A percentile compares a stretch with the other conserved stretches of the same genome.
Evolutionary conservation across 2,329 filamentous ascomycete species (phyloP).

Genomic region (Helminthosporium solani): DNA sequence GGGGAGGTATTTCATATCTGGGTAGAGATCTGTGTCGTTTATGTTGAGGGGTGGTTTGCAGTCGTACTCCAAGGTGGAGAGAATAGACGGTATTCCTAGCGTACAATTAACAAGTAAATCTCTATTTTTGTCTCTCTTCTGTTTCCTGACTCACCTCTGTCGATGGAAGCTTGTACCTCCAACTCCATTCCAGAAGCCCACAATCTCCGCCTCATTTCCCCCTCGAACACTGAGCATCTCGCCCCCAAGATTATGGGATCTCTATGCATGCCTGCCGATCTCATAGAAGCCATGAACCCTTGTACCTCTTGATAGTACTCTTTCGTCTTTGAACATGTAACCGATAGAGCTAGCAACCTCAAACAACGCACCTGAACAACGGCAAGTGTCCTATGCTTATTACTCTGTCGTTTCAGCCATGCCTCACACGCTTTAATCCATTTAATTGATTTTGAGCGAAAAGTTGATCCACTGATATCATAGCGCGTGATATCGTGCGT

Average conservation of each 20-base stretch:
- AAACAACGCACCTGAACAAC: slow-evolving; percentile 53
- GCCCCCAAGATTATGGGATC: slow-evolving; percentile 42
- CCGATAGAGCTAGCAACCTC: slow-evolving; percentile 50
- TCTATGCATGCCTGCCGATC: slow-evolving; percentile 52
- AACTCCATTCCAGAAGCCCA: slow-evolving; percentile 58
- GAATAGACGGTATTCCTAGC: slow-evolving; percentile 49
- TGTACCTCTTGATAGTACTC: slow-evolving; percentile 23
- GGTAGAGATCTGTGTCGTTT: slow-evolving; percentile 48
- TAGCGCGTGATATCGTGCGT: slow-evolving; percentile 29
- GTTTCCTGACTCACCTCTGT: slow-evolving; percentile 34
- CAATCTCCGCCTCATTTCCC: slow-evolving; percentile 54
- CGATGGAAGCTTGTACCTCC: slow-evolving; percentile 55
- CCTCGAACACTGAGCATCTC: slow-evolving; percentile 42
- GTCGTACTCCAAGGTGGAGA: slow-evolving; percentile 48
- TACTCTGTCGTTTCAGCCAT: slow-evolving; percentile 48
- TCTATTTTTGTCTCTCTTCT: too few species aligned
- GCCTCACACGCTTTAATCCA: slow-evolving; percentile 43
- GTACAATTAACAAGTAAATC: background rate
- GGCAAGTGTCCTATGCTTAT: slow-evolving; percentile 53
- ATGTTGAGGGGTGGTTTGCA: slow-evolving; percentile 50
- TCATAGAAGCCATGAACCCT: slow-evolving; percentile 49
- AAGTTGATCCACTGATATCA: slow-evolving; percentile 40
- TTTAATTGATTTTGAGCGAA: slow-evolving; percentile 38
- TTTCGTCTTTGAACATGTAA: slow-evolving; percentile 47
- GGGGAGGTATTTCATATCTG: slow-evolving; percentile 12